Percentiles rank a stretch among this genome's conserved stretches.
Evolutionary conservation across 1,139 yeast species (phyloP).

Genomic region (Sugiyamaella japonica): DNA sequence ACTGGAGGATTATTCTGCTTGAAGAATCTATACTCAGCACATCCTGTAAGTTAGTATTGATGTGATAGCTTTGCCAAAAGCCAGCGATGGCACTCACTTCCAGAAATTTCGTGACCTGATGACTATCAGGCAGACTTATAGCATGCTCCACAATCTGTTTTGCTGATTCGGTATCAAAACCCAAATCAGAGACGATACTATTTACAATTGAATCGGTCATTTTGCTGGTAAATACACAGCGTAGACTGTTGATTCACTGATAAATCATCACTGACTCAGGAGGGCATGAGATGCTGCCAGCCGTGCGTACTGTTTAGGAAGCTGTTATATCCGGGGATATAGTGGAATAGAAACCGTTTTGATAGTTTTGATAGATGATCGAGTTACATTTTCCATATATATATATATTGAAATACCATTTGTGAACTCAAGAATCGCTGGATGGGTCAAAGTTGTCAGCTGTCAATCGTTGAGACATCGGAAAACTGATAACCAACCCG

Average conservation of each 20-base stretch:
- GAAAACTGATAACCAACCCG: too few relatives aligned
- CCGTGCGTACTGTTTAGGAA: too few relatives aligned
- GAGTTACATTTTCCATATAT: neutral
- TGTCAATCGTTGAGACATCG: too few relatives aligned
- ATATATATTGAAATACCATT: too few relatives aligned
- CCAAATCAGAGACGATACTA: slow-evolving; percentile 6
- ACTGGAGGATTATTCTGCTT: neutral
- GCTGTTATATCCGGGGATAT: too few relatives aligned
- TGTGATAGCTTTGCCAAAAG: neutral
- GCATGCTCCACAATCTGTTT: slow-evolving; percentile 11
- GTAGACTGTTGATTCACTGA: neutral
- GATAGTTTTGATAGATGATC: neutral
- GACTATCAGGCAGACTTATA: neutral
- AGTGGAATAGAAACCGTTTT: neutral
- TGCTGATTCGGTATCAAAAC: slow-evolving; percentile 13
- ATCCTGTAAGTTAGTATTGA: slow-evolving; percentile 4
- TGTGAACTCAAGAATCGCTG: too few relatives aligned
- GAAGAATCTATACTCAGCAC: neutral
- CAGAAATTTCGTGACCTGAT: slow-evolving; percentile 11
- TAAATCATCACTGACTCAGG: neutral
- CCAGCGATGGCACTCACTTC: neutral
- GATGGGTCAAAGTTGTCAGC: too few relatives aligned
- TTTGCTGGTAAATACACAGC: neutral
- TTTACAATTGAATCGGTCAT: slow-evolving; percentile 4
- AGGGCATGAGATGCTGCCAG: neutral